Conservation (phyloP, 2,329 filamentous ascomycete species). For the Colletotrichum cuscutae region DNA sequence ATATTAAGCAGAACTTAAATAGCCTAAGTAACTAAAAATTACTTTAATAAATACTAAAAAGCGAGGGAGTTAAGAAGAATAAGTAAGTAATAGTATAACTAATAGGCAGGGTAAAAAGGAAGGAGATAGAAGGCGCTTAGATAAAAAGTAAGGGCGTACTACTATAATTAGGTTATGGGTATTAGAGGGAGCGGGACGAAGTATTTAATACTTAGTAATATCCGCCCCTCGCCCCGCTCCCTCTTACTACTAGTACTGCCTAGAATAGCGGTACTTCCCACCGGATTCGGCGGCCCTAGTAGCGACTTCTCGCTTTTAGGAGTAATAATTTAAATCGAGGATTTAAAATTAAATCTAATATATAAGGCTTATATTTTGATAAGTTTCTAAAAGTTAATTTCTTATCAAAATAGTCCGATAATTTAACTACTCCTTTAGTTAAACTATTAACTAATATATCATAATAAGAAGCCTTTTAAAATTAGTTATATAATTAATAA, state of each 20-base stretch:
- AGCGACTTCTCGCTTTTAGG: constrained; percentile 23
- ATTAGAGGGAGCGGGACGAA: neutral
- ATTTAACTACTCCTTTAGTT: no score
- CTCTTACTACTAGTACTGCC: constrained; percentile 21
- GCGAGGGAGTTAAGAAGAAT: neutral
- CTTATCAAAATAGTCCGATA: no score
- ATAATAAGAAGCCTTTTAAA: no score
- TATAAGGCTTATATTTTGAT: no score
- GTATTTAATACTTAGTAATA: constrained; percentile 29
- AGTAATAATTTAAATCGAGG: no score
- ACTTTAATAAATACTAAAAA: neutral
- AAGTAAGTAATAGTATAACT: neutral
- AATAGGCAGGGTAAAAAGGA: neutral
- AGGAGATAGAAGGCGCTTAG: neutral
- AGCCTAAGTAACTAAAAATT: neutral
- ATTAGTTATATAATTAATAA: no score
- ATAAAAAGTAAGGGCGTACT: neutral
- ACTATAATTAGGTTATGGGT: neutral
- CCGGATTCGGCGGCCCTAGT: constrained; percentile 19
- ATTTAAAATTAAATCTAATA: no score
- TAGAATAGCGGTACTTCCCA: constrained; percentile 29
- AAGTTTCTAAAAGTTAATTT: no score
- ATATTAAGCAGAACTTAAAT: neutral
- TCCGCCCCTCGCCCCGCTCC: neutral
- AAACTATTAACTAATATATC: no score